A percentile compares a stretch with the other conserved stretches of the same genome.
phyloP scores from a whole-genome alignment of 345 rosid genomes.

The Abelmoschus esculentus region DNA sequence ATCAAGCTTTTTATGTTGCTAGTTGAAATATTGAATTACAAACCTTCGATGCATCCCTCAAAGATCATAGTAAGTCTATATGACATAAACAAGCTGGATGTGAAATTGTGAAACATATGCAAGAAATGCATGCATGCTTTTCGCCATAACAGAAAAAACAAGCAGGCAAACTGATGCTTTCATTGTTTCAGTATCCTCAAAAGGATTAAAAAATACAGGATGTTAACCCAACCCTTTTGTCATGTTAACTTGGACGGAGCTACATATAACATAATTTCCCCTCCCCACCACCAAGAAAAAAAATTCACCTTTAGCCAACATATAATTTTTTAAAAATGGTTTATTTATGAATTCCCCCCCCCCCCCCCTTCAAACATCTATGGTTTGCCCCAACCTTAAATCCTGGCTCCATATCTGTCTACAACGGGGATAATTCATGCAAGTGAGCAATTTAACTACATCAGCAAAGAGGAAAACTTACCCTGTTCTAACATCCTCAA shows the following conservation, averaged over 20 bases:
- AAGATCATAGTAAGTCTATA: neutral
- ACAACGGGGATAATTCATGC: neutral
- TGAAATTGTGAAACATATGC: neutral
- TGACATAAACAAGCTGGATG: neutral
- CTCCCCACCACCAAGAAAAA: too few relatives aligned
- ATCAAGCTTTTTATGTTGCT: neutral
- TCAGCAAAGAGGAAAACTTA: conserved; percentile 19
- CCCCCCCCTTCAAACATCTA: too few relatives aligned
- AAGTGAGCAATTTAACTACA: conserved; percentile 3
- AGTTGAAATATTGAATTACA: neutral
- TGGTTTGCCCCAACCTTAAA: too few relatives aligned
- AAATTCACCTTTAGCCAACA: too few relatives aligned
- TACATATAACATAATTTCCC: too few relatives aligned
- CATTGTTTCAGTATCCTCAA: neutral
- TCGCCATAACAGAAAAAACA: neutral
- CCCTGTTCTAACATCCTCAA: conserved; percentile 93
- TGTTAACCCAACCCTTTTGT: neutral
- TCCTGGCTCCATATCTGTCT: neutral
- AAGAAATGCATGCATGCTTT: neutral
- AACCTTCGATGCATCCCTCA: neutral
- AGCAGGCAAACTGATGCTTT: neutral
- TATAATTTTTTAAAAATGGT: too few relatives aligned
- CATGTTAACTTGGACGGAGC: neutral
- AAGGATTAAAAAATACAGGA: neutral
- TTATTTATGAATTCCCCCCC: too few relatives aligned